A percentile compares a stretch with the other conserved stretches of the same genome.
These are phyloP conservation scores for Emiliania huxleyi DNA, from an alignment of 78 protist species.

Conservation along the genomic window DNA sequence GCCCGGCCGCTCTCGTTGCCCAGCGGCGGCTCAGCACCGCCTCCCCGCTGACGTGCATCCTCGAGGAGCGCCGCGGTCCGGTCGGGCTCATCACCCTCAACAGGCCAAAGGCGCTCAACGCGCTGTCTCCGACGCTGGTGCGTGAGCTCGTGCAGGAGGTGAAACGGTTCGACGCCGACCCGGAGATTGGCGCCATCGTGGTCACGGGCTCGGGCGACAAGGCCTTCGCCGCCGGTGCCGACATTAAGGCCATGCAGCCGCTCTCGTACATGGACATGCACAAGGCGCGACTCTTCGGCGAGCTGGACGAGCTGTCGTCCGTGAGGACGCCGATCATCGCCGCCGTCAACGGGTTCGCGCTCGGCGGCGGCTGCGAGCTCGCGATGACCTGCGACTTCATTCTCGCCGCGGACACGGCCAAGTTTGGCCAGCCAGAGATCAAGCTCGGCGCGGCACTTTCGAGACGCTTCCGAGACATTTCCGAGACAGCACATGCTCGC, in stretches of 20 bases:
- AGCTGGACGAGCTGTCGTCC: slow-evolving; percentile 59
- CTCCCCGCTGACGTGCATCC: too few relatives aligned
- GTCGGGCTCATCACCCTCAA: slow-evolving; percentile 75
- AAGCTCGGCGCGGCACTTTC: too few relatives aligned
- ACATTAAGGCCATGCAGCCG: slow-evolving; percentile 89
- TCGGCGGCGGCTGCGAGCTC: slow-evolving; percentile 97
- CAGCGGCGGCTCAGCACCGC: too few relatives aligned
- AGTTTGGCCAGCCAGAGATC: slow-evolving; percentile 21
- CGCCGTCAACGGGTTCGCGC: slow-evolving; percentile 94
- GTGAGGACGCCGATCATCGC: slow-evolving; percentile 90
- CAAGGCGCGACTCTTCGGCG: slow-evolving; percentile 59
- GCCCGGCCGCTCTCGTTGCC: too few relatives aligned
- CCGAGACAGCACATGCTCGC: too few relatives aligned
- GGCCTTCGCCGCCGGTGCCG: slow-evolving; percentile 97
- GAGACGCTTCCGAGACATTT: too few relatives aligned
- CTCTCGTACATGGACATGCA: slow-evolving; percentile 54
- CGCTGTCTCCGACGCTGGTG: slow-evolving; percentile 78
- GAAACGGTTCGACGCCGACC: slow-evolving; percentile 67
- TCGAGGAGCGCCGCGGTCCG: too few relatives aligned
- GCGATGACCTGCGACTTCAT: slow-evolving; percentile 84
- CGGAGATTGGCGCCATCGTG: slow-evolving; percentile 73
- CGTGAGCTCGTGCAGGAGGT: slow-evolving; percentile 66
- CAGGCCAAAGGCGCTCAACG: slow-evolving; percentile 94
- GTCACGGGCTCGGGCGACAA: slow-evolving; percentile 85
- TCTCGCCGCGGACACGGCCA: slow-evolving; percentile 26